These are phyloP conservation scores for Hyparrhenia diplandra DNA, from an alignment of 176 grass and related monocot genomes.

Conservation along the genomic window DNA sequence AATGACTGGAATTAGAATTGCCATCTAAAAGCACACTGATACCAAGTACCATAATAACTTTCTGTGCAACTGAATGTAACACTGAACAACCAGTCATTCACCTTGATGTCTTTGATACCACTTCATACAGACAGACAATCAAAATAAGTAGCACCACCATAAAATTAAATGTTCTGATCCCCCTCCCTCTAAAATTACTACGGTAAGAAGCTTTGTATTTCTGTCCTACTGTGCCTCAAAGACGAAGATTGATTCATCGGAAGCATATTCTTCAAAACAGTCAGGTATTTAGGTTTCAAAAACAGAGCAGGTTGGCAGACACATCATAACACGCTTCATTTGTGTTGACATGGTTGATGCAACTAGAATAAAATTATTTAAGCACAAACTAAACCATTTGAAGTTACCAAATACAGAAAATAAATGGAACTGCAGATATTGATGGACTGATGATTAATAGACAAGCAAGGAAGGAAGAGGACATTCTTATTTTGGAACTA, in stretches of 20 bases:
- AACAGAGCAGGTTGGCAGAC: background rate
- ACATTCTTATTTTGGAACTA: constrained; percentile 9
- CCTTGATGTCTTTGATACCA: background rate
- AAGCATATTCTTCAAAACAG: background rate
- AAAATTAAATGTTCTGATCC: background rate
- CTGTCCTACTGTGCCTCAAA: background rate
- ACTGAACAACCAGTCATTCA: background rate
- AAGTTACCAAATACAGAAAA: background rate
- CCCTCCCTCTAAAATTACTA: background rate
- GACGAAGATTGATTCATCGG: background rate
- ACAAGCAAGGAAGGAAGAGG: background rate
- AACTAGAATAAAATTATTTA: too few relatives aligned
- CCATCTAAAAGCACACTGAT: background rate
- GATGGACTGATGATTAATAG: background rate
- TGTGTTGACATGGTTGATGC: background rate
- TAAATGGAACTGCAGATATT: constrained; percentile 2
- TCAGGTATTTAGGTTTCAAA: background rate
- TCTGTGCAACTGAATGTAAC: background rate
- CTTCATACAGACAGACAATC: background rate
- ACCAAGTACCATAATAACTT: background rate
- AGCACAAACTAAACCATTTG: constrained; percentile 1
- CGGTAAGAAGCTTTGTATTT: background rate
- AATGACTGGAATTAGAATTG: background rate
- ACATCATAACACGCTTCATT: background rate
- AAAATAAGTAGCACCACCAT: constrained; percentile 3